phyloP scores from a whole-genome alignment of 352 stramenopile genomes.

The Peronospora destructor region DNA sequence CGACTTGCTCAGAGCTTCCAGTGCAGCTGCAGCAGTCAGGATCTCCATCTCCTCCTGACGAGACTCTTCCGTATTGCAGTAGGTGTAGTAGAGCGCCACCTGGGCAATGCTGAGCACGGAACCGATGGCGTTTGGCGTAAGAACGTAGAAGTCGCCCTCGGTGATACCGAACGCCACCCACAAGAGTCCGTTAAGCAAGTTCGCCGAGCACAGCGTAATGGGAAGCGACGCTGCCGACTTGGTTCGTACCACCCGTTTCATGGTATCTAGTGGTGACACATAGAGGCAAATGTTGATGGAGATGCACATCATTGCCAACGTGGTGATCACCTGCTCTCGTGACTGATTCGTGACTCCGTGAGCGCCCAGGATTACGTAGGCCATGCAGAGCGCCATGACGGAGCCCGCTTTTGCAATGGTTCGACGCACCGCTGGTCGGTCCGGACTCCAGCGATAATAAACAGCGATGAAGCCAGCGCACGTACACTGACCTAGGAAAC shows the following conservation, averaged over 20 bases:
- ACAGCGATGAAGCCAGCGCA: conserved; percentile 33
- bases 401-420: conserved; percentile 17
- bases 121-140: conserved; percentile 37
- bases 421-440: conserved; percentile 20
- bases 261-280: conserved; percentile 40
- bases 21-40: conserved; percentile 10
- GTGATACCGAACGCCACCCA: conserved; percentile 43
- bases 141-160: conserved; percentile 35
- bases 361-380: conserved; percentile 23
- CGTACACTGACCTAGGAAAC: conserved; percentile 28
- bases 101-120: conserved; percentile 35
- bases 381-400: conserved; percentile 26
- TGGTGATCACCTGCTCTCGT: conserved; percentile 24
- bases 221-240: conserved; percentile 44
- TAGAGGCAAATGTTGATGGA: conserved; percentile 36
- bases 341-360: conserved; percentile 25
- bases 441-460: conserved; percentile 32
- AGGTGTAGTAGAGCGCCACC: conserved; percentile 38
- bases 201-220: conserved; percentile 37
- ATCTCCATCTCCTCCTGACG: conserved; percentile 16
- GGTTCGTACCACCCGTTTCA: conserved; percentile 34
- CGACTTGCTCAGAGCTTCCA: conserved; percentile 14
- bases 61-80: conserved; percentile 25
- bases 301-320: conserved; percentile 37
- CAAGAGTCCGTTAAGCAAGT: conserved; percentile 38